Base-by-base conservation (phyloP, 306 rosid species). In the Lathyrus oleraceus region DNA sequence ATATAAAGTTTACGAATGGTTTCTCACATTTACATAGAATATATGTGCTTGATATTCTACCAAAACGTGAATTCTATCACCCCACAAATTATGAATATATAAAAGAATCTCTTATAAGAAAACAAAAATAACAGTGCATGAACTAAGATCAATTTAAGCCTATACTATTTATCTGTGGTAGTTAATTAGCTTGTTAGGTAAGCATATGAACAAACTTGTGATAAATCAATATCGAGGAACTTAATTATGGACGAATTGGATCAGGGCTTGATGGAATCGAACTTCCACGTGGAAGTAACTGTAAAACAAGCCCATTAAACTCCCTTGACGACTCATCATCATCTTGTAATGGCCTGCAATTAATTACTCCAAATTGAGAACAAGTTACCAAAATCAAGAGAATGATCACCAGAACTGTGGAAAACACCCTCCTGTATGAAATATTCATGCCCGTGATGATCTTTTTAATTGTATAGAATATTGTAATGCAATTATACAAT, bases 221-320 rank as follows among this genome's bases (percentile, higher is more conserved):
- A 10, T 13, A 11, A 43, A 43, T 43, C 13, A 43, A 43, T 14
- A 11, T 43, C 5, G 1, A 45, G 9, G 10, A 45, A 45, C 20
- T 45, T 47, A 47, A 15, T 45, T 14, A 45, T 5, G 17, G 19
- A 45, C 5, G 20, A 51, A 11, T 54, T 54, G 61, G 61, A 54
- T 54, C 35, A 0, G 61, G 16, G 2, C 10, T 54, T 23, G 61
- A 5, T 54, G 9, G n/a, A 8, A 23, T 54, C 1, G 38, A 0
- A 1, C 73, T 45, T 2, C 90, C 90, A 39, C 75, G 80, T 23
- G 69, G 83, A 64, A 90, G 83, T 10, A 69, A 13, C 40, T 81
- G 81, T 62, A 84, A 43, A 20, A 78, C 54, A 49, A 81, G 75
- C 10, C 79, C 75, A 61, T 82, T 69, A 66, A 78, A 25, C 15